These are phyloP conservation scores for Gypsophila paniculata DNA, from an alignment of 179 eudicot species.

Conservation along the genomic window DNA sequence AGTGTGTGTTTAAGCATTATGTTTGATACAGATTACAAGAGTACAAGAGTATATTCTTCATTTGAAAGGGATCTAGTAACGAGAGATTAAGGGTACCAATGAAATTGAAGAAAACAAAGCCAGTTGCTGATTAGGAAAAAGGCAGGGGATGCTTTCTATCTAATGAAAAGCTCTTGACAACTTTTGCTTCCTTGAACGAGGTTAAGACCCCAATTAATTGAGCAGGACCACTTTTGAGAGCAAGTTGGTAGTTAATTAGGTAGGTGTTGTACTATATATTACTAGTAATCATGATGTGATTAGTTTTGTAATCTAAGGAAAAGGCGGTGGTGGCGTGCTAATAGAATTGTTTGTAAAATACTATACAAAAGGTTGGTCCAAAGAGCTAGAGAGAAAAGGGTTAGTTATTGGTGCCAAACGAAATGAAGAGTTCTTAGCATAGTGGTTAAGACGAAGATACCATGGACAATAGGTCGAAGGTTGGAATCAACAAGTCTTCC, in stretches of 20 bases:
- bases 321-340: constrained; percentile 22
- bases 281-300: constrained; percentile 23
- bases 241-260: constrained; percentile 18
- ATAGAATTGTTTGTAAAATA: constrained; percentile 13
- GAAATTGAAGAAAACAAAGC: constrained; percentile 16
- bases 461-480: not conserved
- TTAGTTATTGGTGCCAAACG: constrained; percentile 1
- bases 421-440: not conserved
- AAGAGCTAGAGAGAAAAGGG: constrained; percentile 19
- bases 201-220: constrained; percentile 17
- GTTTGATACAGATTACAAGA: not conserved
- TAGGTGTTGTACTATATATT: constrained; percentile 16
- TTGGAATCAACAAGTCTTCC: too few species aligned
- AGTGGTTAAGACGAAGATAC: not conserved
- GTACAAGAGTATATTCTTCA: constrained; percentile 11
- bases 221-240: constrained; percentile 23
- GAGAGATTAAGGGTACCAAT: constrained; percentile 17
- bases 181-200: constrained; percentile 27
- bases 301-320: constrained; percentile 16
- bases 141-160: constrained; percentile 25
- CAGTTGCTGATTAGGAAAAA: constrained; percentile 28
- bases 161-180: constrained; percentile 29
- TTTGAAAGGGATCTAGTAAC: constrained; percentile 16
- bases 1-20: not conserved
- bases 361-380: constrained; percentile 22